Evolutionary conservation across 2,329 filamentous ascomycete genomes (phyloP), one percentile per base, ranked within the genome.

Genomic region (Verticillium nonalfalfae): DNA sequence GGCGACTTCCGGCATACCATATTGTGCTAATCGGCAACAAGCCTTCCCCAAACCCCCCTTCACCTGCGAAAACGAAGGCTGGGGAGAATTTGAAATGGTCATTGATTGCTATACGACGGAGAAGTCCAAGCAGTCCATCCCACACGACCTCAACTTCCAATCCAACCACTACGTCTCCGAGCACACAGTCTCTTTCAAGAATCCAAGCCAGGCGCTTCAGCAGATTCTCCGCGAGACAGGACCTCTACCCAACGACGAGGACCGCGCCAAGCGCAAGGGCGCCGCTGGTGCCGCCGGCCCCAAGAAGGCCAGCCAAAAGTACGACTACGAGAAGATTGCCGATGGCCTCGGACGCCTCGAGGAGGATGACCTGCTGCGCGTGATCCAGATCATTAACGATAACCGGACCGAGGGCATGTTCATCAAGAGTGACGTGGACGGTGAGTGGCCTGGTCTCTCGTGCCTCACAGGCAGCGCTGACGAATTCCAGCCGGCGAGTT

Each of bases 331-430:
- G 80, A 98, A 97, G 82, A 86, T 99, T 69, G 95, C 94, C 36
- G 93, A 98, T 62, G 93, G 90, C 0, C 81, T 99, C 62, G 88
- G 94, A 73, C 93, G 91, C 79, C 86, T 99, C 33, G 85, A 86
- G 66, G 95, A 99, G 79, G 95, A 99, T 67, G 94, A 98, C 71
- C 80, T 99, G 52, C 81, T 99, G 64, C 91, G 95, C 68, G 92
- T 98, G 31, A 96, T 99, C 64, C 94, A 98, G 79, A 89, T 99
- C 85, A 94, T 99, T 65, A 95, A 98, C 75, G 95, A 99, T 78
- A 91, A 97, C 79, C 98, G 98, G 82, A 88, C 86, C 1, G 86
- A 91, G 6, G 93, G 97, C 66, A 97, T 94, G 1, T 98, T 97
- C 78, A 96, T 94, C 58, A 93, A 96, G 79, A 98, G 97, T 70